Percentiles rank a stretch among this genome's conserved stretches.
phyloP scores from a whole-genome alignment of 2,329 filamentous ascomycete genomes.

The Cladosporium sphaerospermum region DNA sequence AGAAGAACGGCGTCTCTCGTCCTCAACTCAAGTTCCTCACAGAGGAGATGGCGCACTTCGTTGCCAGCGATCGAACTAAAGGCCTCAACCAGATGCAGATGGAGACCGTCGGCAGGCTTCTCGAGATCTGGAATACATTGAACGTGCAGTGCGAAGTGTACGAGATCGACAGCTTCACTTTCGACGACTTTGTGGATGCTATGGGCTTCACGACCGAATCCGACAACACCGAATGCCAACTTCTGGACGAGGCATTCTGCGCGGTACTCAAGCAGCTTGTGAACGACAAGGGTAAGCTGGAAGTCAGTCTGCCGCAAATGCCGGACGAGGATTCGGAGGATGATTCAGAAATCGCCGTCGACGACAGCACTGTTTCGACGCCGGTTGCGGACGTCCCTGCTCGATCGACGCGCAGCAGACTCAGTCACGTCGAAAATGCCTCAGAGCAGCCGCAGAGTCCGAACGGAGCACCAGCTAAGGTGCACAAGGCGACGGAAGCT shows the following conservation, averaged over 20 bases:
- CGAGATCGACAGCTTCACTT: conserved; percentile 90
- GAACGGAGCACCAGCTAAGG: conserved; percentile 21
- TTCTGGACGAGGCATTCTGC: conserved; percentile 88
- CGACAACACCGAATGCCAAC: conserved; percentile 67
- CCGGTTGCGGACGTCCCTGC: conserved; percentile 66
- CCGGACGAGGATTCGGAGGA: conserved; percentile 66
- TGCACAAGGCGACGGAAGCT: conserved; percentile 69
- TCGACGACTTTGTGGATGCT: conserved; percentile 90
- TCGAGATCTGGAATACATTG: conserved; percentile 93
- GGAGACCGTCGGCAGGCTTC: conserved; percentile 74
- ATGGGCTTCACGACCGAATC: conserved; percentile 62
- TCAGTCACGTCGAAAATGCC: conserved; percentile 65
- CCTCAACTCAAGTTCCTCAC: conserved; percentile 75
- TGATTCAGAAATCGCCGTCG: conserved; percentile 63
- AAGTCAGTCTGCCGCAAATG: conserved; percentile 70
- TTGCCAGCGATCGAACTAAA: conserved; percentile 33
- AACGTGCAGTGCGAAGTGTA: conserved; percentile 98
- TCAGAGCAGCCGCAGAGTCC: conserved; percentile 28
- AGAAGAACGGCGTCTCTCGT: conserved; percentile 56
- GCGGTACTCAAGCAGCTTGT: conserved; percentile 83
- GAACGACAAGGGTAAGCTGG: conserved; percentile 69
- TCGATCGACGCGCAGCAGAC: conserved; percentile 76
- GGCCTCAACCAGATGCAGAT: conserved; percentile 57
- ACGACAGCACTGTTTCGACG: conserved; percentile 47
- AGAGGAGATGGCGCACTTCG: conserved; percentile 35